These are phyloP conservation scores for Thermothelomyces thermophilus DNA, from an alignment of 2,329 filamentous ascomycete species.

Conservation along the genomic window DNA sequence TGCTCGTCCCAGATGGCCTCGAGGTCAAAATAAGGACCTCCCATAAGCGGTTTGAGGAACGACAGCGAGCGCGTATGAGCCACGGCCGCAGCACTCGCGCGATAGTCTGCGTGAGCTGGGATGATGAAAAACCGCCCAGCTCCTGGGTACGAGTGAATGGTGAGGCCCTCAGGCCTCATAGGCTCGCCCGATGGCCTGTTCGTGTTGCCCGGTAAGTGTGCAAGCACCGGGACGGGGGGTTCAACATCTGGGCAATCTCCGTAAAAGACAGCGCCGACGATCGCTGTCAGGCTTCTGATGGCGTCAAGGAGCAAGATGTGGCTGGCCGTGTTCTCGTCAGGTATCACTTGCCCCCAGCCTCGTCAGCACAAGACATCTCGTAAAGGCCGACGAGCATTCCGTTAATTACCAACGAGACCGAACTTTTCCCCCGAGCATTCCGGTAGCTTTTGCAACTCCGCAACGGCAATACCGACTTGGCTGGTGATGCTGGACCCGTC, in stretches of 20 bases:
- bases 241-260: not conserved
- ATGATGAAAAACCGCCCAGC: slow-evolving; percentile 43
- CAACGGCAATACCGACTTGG: not conserved
- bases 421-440: slow-evolving; percentile 34
- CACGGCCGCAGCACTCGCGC: slow-evolving; percentile 48
- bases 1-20: slow-evolving; percentile 77
- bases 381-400: slow-evolving; percentile 1
- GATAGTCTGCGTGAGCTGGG: slow-evolving; percentile 45
- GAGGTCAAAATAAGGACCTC: slow-evolving; percentile 64
- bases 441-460: slow-evolving; percentile 20
- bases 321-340: not conserved
- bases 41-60: slow-evolving; percentile 57
- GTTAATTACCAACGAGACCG: slow-evolving; percentile 31
- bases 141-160: slow-evolving; percentile 37
- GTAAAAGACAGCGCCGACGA: slow-evolving; percentile 20
- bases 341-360: slow-evolving; percentile 4
- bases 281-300: slow-evolving; percentile 1
- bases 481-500: slow-evolving; percentile 4
- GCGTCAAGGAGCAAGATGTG: slow-evolving; percentile 15
- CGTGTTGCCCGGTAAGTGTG: slow-evolving; percentile 12
- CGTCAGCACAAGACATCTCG: not conserved
- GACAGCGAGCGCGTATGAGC: slow-evolving; percentile 60
- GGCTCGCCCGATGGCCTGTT: too few species aligned
- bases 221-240: slow-evolving; percentile 17
- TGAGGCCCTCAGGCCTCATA: slow-evolving; percentile 1